Conservation (phyloP, 306 rosid genomes). For the Inga laurina region DNA sequence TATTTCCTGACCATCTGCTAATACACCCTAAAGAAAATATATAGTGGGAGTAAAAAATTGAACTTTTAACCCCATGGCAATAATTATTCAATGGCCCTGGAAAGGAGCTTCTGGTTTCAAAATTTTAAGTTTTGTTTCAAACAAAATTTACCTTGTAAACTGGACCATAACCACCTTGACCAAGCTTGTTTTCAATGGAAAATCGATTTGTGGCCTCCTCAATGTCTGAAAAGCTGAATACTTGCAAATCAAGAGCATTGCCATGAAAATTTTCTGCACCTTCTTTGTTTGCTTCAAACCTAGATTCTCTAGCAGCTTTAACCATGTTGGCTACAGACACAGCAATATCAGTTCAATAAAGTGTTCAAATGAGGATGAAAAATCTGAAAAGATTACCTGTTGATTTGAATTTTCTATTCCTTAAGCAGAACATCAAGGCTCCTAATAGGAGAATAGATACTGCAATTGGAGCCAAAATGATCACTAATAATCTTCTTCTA, state of each 20-base stretch:
- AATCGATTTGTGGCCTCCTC: constrained; percentile 37
- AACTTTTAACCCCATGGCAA: no score
- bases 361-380: neutral
- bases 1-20: constrained; percentile 40
- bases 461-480: constrained; percentile 7
- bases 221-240: constrained; percentile 19
- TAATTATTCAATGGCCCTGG: neutral
- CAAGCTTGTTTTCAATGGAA: constrained; percentile 35
- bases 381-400: constrained; percentile 1
- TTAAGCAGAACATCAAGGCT: neutral
- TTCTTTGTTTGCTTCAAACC: neutral
- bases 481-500: neutral
- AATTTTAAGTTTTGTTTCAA: no score
- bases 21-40: constrained; percentile 28
- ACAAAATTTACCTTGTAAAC: no score
- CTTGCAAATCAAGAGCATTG: constrained; percentile 32
- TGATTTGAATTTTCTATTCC: neutral
- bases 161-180: neutral
- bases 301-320: neutral
- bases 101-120: neutral
- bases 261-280: constrained; percentile 26
- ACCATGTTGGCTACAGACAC: neutral
- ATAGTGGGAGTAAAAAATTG: no score
- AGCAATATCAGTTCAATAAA: neutral
- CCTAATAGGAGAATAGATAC: neutral